Conservation (phyloP, 1,139 yeast genomes). For the Torulaspora pretoriensis region DNA sequence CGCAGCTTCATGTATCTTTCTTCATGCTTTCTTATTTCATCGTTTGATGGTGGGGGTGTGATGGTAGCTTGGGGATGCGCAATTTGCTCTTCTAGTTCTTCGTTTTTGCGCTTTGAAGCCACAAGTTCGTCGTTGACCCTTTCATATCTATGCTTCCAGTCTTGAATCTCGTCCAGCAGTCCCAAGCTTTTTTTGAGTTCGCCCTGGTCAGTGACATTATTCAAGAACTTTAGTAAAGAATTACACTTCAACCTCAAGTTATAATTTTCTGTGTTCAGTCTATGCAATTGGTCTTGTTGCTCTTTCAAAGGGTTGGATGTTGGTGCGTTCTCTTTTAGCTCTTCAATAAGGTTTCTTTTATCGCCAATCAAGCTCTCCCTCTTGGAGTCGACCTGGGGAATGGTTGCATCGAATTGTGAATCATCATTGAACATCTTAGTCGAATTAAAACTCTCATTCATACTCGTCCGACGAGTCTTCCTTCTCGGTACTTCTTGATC, state of each 20-base stretch:
- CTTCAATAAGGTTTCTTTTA: slow-evolving; percentile 17
- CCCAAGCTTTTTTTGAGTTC: slow-evolving; percentile 26
- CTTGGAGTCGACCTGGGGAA: slow-evolving; percentile 25
- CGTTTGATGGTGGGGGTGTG: background rate
- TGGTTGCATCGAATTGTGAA: slow-evolving; percentile 33
- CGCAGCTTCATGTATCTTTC: slow-evolving; percentile 4
- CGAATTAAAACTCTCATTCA: slow-evolving; percentile 30
- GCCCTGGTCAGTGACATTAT: slow-evolving; percentile 37
- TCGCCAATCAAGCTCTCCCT: slow-evolving; percentile 6
- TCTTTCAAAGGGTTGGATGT: slow-evolving; percentile 50
- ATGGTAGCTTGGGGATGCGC: background rate
- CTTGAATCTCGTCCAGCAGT: slow-evolving; percentile 24
- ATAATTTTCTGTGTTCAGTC: slow-evolving; percentile 57
- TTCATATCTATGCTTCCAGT: slow-evolving; percentile 21
- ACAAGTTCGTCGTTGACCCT: slow-evolving; percentile 21
- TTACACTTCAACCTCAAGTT: slow-evolving; percentile 57
- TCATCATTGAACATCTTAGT: slow-evolving; percentile 30
- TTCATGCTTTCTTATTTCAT: slow-evolving; percentile 6
- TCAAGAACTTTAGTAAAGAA: slow-evolving; percentile 48
- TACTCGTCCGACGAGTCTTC: slow-evolving; percentile 18
- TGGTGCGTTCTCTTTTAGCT: slow-evolving; percentile 28
- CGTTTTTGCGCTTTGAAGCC: slow-evolving; percentile 24
- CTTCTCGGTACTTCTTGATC: slow-evolving; percentile 18
- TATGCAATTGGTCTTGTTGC: slow-evolving; percentile 50
- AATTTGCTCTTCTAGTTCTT: slow-evolving; percentile 11